Conservation (phyloP, 2,329 filamentous ascomycete species). For the Gnomoniopsis smithogilvyi region DNA sequence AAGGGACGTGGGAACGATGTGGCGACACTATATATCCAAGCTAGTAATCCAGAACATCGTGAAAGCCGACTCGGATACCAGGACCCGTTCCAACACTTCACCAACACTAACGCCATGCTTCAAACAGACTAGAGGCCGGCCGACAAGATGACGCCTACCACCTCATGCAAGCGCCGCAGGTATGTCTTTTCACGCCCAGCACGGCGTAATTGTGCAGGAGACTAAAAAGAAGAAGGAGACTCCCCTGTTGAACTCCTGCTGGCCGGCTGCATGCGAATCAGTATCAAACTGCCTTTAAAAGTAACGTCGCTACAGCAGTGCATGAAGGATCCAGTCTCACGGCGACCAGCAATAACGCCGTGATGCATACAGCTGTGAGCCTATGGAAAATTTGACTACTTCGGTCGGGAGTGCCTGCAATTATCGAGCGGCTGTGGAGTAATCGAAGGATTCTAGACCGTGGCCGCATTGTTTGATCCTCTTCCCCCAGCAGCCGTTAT, state of each 20-base stretch:
- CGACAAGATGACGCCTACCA: constrained; percentile 6
- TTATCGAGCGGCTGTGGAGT: not conserved
- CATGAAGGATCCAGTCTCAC: not conserved
- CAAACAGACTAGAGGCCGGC: constrained; percentile 8
- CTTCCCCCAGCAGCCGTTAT: not conserved
- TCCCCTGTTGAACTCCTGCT: not conserved
- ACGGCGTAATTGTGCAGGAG: constrained; percentile 4
- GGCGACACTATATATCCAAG: constrained; percentile 1
- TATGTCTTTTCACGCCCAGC: not conserved
- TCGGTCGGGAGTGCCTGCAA: not conserved
- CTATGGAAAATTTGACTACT: not conserved
- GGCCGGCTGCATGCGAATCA: not conserved
- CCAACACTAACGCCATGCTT: constrained; percentile 3
- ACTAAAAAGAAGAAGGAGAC: not conserved
- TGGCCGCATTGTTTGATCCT: not conserved
- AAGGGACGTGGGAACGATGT: not conserved
- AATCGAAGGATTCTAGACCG: not conserved
- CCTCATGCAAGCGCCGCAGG: not conserved
- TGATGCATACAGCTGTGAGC: not conserved
- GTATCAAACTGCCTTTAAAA: no score
- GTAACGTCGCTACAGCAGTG: not conserved
- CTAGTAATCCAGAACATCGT: constrained; percentile 1
- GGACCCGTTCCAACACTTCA: not conserved
- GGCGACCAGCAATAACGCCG: not conserved
- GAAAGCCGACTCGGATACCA: not conserved